Conservation (phyloP, 2,329 filamentous ascomycete genomes). For the Aspergillus ochraceoroseus region DNA sequence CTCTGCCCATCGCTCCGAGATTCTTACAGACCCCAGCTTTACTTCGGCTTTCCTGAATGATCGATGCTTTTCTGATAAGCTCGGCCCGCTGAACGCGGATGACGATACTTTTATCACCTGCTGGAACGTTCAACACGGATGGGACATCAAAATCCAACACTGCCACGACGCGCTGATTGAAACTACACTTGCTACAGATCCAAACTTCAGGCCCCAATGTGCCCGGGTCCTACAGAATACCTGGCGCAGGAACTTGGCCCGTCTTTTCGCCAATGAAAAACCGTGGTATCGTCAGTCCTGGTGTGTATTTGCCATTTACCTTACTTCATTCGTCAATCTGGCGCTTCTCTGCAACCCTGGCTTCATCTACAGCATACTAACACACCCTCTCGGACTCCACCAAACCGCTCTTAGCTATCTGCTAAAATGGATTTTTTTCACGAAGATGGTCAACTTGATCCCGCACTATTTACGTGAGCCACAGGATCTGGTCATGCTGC, state of each 20-base stretch:
- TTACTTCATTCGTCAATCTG: slow-evolving; percentile 53
- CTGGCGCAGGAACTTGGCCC: slow-evolving; percentile 53
- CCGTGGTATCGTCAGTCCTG: slow-evolving; percentile 48
- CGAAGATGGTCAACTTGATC: slow-evolving; percentile 55
- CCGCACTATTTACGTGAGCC: slow-evolving; percentile 52
- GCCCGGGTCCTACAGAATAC: slow-evolving; percentile 56
- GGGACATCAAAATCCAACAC: slow-evolving; percentile 54
- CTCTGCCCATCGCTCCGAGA: slow-evolving; percentile 47
- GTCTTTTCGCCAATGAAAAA: slow-evolving; percentile 40
- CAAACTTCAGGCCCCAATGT: slow-evolving; percentile 52
- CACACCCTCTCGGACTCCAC: slow-evolving; percentile 16
- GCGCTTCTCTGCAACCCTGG: slow-evolving; percentile 50
- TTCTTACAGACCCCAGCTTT: slow-evolving; percentile 47
- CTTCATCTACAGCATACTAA: slow-evolving; percentile 36
- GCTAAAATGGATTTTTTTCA: slow-evolving; percentile 48
- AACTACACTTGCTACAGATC: slow-evolving; percentile 50
- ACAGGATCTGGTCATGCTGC: slow-evolving; percentile 49
- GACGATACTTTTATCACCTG: slow-evolving; percentile 61
- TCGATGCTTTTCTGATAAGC: slow-evolving; percentile 45
- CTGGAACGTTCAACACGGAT: slow-evolving; percentile 49
- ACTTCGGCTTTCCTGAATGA: slow-evolving; percentile 48
- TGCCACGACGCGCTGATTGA: slow-evolving; percentile 46
- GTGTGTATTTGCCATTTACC: slow-evolving; percentile 54
- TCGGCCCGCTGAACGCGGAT: slow-evolving; percentile 50
- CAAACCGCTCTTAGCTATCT: slow-evolving; percentile 18